phyloP scores from a whole-genome alignment of 371 early-diverging fungal genomes.

The Mucor plumbeus region DNA sequence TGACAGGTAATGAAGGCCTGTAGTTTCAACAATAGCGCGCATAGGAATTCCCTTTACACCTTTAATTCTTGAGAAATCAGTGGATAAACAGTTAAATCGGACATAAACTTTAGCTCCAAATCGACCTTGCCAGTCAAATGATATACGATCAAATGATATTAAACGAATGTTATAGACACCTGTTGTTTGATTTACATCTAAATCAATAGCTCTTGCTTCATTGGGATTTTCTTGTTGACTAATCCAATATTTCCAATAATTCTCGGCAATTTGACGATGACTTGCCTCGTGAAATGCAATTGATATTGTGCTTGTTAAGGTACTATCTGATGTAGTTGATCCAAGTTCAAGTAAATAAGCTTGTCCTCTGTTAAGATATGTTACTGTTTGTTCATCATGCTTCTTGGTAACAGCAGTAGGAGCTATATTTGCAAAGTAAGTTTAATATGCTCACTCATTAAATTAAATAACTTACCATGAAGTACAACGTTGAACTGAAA shows the following conservation, averaged over 20 bases:
- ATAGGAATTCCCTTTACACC: conserved; percentile 87
- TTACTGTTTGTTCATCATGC: conserved; percentile 50
- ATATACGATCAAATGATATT: conserved; percentile 73
- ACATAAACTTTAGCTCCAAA: conserved; percentile 73
- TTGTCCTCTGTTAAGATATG: conserved; percentile 74
- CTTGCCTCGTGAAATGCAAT: conserved; percentile 77
- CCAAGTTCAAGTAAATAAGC: conserved; percentile 48
- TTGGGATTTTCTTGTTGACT: conserved; percentile 70
- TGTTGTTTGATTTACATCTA: conserved; percentile 43
- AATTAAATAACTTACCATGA: conserved; percentile 22
- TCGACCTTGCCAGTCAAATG: conserved; percentile 76
- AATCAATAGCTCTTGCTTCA: conserved; percentile 68
- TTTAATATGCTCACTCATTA: not conserved
- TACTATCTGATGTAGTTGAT: conserved; percentile 33
- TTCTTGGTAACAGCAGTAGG: conserved; percentile 44
- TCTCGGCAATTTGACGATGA: conserved; percentile 70
- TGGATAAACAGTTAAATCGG: conserved; percentile 82
- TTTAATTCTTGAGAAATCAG: conserved; percentile 84
- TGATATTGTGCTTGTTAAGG: conserved; percentile 62
- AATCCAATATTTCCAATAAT: conserved; percentile 83
- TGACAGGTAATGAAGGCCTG: not conserved
- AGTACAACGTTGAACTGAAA: conserved; percentile 29
- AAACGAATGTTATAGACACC: conserved; percentile 61
- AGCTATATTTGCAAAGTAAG: conserved; percentile 22
- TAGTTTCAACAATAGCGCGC: conserved; percentile 46